Base-by-base conservation (phyloP, 2,329 filamentous ascomycete species). In the Trichoderma lentiforme region DNA sequence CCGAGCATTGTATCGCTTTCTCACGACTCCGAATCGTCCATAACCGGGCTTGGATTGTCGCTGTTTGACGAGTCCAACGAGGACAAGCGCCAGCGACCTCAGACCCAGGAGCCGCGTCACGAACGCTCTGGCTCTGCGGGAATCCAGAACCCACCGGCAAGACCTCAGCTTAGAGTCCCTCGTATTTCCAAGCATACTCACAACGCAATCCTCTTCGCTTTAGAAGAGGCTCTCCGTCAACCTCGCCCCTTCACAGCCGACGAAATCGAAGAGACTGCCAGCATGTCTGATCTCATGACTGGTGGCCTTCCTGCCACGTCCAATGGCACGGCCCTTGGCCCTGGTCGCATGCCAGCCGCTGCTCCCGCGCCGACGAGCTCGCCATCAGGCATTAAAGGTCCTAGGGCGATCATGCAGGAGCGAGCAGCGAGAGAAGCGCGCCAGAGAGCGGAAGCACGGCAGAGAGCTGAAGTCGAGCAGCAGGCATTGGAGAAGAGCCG, bases 381-480 rank as follows among this genome's bases (percentile, higher is more conserved):
- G 15, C 87, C 87, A 11, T 86, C 86, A 72, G 90, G 92, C 30
- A 92, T 98, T 73, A 89, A 92, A 76, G 95, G 94, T 43, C 95
- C 95, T 18, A 90, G 92, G 75, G 92, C 95, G 83, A 95, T 98
- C 77, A 97, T 98, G 95, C 90, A 93, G 81, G 91, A 95, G 80
- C 91, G 95, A 71, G 88, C 89, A 70, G 92, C 93, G 75, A 88
- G 95, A 74, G 93, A 97, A 81, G 90, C 91, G 30, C 85, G 91
- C 72, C 88, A 89, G 74, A 87, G 88, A 76, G 91, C 91, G 58
- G 90, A 93, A 78, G 87, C 88, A 57, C 85, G 91, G 72, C 88
- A 89, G 74, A 87, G 88, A 76, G 91, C 91, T 60, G 90, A 93
- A 78, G 87, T 87, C 58, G 90, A 92, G 78, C 88, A 90, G 75